Evolutionary conservation across 1,284 basidiomycete genomes (phyloP).

Genomic region (Pseudozyma hubeiensis): DNA sequence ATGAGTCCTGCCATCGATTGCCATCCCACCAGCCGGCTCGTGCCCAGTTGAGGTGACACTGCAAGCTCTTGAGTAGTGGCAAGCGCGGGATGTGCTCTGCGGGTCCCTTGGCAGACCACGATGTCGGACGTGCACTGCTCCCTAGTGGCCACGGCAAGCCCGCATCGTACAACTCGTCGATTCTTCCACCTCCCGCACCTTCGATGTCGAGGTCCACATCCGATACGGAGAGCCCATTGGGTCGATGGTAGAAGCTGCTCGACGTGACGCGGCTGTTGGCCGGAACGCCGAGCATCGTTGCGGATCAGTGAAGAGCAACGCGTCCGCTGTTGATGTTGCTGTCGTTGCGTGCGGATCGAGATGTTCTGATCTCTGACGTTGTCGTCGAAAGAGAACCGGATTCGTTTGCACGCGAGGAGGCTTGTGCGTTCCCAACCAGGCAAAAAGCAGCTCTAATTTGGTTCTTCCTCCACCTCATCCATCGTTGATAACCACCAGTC

Average conservation of each 20-base stretch:
- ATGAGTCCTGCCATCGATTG: constrained; percentile 54
- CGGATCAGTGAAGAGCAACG: background rate
- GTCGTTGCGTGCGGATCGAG: no score
- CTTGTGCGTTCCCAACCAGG: constrained; percentile 1
- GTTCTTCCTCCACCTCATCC: constrained; percentile 23
- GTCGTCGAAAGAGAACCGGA: no score
- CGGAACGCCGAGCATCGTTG: constrained; percentile 40
- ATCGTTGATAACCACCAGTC: no score
- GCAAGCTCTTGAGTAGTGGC: constrained; percentile 35
- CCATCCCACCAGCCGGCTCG: constrained; percentile 57
- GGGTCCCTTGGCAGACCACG: constrained; percentile 65
- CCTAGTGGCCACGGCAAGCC: constrained; percentile 51
- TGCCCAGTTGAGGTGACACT: constrained; percentile 58
- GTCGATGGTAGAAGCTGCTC: constrained; percentile 38
- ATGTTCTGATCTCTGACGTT: no score
- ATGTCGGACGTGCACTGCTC: constrained; percentile 19
- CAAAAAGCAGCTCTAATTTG: background rate
- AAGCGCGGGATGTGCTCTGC: constrained; percentile 47
- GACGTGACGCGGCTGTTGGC: constrained; percentile 39
- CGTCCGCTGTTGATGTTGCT: no score
- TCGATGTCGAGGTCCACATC: constrained; percentile 66
- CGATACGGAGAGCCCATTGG: constrained; percentile 25
- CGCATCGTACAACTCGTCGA: constrained; percentile 63
- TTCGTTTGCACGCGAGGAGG: constrained; percentile 1
- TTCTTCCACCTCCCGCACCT: constrained; percentile 52